Conservation (phyloP, 257 asterid genomes). For the Solanum sitiens region DNA sequence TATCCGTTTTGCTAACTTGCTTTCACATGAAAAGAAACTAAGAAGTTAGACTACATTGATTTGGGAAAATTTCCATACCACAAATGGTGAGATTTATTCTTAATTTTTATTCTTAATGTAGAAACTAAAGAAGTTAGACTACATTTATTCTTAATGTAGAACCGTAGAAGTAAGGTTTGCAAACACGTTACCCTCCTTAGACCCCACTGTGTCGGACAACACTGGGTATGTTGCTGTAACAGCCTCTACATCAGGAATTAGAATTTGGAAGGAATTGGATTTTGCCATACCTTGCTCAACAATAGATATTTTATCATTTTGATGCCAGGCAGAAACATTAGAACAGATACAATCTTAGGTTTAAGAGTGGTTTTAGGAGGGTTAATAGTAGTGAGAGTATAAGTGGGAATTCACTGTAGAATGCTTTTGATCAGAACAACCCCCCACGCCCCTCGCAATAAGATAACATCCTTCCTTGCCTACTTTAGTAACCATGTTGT, state of each 20-base stretch:
- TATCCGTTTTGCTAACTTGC: slow-evolving; percentile 42
- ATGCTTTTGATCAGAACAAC: background rate
- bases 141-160: too few species aligned
- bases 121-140: too few species aligned
- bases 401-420: background rate
- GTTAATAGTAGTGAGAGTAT: background rate
- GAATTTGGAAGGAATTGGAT: background rate
- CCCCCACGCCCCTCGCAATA: too few species aligned
- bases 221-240: background rate
- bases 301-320: background rate
- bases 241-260: background rate
- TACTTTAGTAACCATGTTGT: background rate
- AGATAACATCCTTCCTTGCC: background rate
- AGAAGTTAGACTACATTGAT: background rate
- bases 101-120: too few species aligned
- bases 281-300: background rate
- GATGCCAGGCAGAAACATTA: background rate
- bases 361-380: background rate
- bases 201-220: background rate
- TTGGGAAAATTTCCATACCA: background rate
- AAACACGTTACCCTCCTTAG: background rate
- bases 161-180: background rate
- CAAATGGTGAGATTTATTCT: too few species aligned
- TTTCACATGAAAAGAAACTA: slow-evolving; percentile 40
- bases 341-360: background rate